Evolutionary conservation across 1,139 yeast genomes (phyloP).

Genomic region (Suhomyces guaymorum): DNA sequence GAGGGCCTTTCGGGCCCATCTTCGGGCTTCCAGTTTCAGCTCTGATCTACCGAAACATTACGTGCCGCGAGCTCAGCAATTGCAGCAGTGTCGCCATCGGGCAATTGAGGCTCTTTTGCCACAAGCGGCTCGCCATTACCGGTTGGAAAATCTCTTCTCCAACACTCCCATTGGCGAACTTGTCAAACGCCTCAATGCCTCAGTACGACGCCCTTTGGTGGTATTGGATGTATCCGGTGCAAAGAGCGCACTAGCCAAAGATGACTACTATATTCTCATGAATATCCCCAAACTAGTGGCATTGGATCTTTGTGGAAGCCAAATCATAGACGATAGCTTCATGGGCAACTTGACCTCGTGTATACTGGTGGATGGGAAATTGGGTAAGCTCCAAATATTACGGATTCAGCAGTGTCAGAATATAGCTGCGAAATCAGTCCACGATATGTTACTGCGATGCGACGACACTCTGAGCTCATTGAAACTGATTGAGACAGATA

Average conservation of each 20-base stretch:
- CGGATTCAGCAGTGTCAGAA: constrained; percentile 28
- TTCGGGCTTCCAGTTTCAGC: constrained; percentile 1
- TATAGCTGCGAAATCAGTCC: constrained; percentile 24
- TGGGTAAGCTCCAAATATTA: constrained; percentile 26
- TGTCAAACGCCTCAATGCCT: constrained; percentile 17
- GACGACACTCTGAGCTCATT: constrained; percentile 18
- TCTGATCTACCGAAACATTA: background rate
- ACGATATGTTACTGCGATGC: constrained; percentile 18
- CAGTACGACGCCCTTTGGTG: constrained; percentile 21
- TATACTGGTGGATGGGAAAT: constrained; percentile 24
- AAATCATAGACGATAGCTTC: constrained; percentile 33
- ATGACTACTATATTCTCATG: constrained; percentile 30
- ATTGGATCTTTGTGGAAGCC: constrained; percentile 33
- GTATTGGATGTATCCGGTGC: constrained; percentile 18
- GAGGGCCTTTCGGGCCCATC: constrained; percentile 30
- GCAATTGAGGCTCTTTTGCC: constrained; percentile 12
- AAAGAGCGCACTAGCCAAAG: constrained; percentile 17
- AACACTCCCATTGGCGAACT: constrained; percentile 29
- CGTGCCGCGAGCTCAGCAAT: no score
- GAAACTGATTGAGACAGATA: constrained; percentile 29
- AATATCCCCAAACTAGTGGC: constrained; percentile 34
- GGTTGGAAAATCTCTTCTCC: constrained; percentile 39
- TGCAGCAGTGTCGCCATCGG: constrained; percentile 9
- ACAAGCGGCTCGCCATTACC: constrained; percentile 12
- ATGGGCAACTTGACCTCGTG: constrained; percentile 27